These are phyloP conservation scores for Bretschneidera sinensis DNA, from an alignment of 345 rosid genomes.

Conservation along the genomic window DNA sequence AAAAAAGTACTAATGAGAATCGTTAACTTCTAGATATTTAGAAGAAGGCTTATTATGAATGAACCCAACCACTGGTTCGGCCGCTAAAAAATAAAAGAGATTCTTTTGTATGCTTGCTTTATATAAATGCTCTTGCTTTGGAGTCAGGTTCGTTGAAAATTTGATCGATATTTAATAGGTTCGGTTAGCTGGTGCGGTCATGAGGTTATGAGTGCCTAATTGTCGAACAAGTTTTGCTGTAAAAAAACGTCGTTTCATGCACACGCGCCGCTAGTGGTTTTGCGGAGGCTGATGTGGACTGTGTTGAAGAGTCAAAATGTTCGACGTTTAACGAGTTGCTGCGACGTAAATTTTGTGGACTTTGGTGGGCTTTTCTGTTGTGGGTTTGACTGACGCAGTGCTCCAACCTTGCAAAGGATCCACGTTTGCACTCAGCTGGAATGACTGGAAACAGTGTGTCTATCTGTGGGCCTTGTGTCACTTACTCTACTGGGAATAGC, in stretches of 20 bases:
- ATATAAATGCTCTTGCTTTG: neutral
- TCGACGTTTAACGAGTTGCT: constrained; percentile 10
- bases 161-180: constrained; percentile 7
- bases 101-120: too few relatives aligned
- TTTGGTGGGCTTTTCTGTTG: constrained; percentile 1
- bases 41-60: neutral
- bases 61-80: constrained; percentile 13
- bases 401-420: too few relatives aligned
- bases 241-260: neutral
- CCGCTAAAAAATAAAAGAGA: too few relatives aligned
- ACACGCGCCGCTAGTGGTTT: constrained; percentile 13
- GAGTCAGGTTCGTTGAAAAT: constrained; percentile 7
- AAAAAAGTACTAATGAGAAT: neutral
- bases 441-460: too few relatives aligned
- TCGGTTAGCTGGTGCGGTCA: constrained; percentile 1
- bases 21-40: constrained; percentile 14
- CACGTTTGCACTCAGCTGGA: too few relatives aligned
- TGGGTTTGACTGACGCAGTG: too few relatives aligned
- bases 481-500: too few relatives aligned
- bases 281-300: constrained; percentile 4
- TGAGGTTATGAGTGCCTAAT: constrained; percentile 4
- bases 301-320: neutral
- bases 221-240: constrained; percentile 10
- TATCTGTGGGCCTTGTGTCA: too few relatives aligned
- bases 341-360: neutral